Evolutionary conservation across 2,329 filamentous ascomycete genomes (phyloP).

Genomic region (Pyricularia sp.): DNA sequence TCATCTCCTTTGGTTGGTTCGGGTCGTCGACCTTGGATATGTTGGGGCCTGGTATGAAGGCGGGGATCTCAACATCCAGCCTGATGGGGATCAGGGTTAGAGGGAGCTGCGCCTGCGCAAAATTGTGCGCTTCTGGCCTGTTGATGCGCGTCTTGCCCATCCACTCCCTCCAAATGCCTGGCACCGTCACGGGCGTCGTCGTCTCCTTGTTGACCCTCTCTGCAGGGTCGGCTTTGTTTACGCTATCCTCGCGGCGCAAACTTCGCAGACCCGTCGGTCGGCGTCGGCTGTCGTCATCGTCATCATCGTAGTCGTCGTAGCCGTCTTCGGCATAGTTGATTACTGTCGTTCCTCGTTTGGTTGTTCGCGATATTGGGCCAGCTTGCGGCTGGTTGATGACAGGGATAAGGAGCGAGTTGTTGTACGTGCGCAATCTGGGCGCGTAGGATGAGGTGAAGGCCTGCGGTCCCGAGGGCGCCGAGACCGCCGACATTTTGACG

Average conservation of each 20-base stretch:
- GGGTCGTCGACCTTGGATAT: slow-evolving; percentile 59
- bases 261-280: slow-evolving; percentile 79
- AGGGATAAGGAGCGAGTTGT: slow-evolving; percentile 83
- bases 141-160: slow-evolving; percentile 62
- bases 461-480: slow-evolving; percentile 48
- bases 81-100: slow-evolving; percentile 90
- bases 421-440: slow-evolving; percentile 80
- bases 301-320: slow-evolving; percentile 68
- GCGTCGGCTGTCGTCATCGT: slow-evolving; percentile 67
- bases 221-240: slow-evolving; percentile 51
- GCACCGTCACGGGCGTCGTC: slow-evolving; percentile 66
- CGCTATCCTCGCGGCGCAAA: slow-evolving; percentile 64
- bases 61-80: slow-evolving; percentile 85
- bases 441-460: slow-evolving; percentile 88
- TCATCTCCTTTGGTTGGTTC: slow-evolving; percentile 64
- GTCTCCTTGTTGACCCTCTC: slow-evolving; percentile 83
- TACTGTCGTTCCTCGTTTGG: slow-evolving; percentile 90
- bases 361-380: slow-evolving; percentile 68
- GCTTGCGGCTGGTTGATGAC: slow-evolving; percentile 63
- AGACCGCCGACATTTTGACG: slow-evolving; percentile 2
- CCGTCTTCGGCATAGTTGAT: slow-evolving; percentile 98
- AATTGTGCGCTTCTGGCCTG: slow-evolving; percentile 50
- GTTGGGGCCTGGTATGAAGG: slow-evolving; percentile 60
- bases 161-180: slow-evolving; percentile 93
- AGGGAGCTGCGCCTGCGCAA: slow-evolving; percentile 65